A percentile compares a stretch with the other conserved stretches of the same genome.
Evolutionary conservation across 164 flowering plant species (phyloP).

Genomic region (Taxillus chinensis): DNA sequence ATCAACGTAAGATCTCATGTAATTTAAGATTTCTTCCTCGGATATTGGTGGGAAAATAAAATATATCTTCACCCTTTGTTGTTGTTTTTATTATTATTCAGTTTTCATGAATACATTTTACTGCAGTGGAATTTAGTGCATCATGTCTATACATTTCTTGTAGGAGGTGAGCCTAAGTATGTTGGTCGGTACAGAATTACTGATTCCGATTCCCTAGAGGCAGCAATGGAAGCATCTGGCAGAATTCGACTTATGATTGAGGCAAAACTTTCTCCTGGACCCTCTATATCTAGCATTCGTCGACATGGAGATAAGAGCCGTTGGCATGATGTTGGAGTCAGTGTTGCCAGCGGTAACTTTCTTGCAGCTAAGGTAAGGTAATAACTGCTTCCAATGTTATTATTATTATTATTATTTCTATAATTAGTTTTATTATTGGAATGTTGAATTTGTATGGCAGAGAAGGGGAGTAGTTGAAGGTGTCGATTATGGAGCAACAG

Average conservation of each 20-base stretch:
- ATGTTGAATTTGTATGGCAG: slow-evolving; percentile 27
- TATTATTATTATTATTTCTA: background rate
- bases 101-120: too few species aligned
- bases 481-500: slow-evolving; percentile 87
- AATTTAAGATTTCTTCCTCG: too few species aligned
- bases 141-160: slow-evolving; percentile 8
- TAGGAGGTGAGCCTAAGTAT: slow-evolving; percentile 71
- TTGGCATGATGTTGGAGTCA: slow-evolving; percentile 89
- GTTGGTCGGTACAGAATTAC: slow-evolving; percentile 81
- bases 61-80: too few species aligned
- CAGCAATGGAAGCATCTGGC: slow-evolving; percentile 93
- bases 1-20: too few species aligned
- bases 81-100: too few species aligned
- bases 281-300: slow-evolving; percentile 67
- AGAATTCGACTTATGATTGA: slow-evolving; percentile 65
- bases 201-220: slow-evolving; percentile 64
- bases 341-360: slow-evolving; percentile 92
- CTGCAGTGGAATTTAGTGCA: too few species aligned
- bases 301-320: slow-evolving; percentile 89
- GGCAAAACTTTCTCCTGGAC: slow-evolving; percentile 93
- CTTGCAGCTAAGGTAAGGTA: slow-evolving; percentile 83
- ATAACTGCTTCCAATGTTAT: background rate
- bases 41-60: too few species aligned
- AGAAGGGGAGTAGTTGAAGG: slow-evolving; percentile 91
- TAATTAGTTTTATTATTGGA: too few species aligned